Conservation (phyloP, 2,329 filamentous ascomycete genomes). For the Cladosporium sp. region DNA sequence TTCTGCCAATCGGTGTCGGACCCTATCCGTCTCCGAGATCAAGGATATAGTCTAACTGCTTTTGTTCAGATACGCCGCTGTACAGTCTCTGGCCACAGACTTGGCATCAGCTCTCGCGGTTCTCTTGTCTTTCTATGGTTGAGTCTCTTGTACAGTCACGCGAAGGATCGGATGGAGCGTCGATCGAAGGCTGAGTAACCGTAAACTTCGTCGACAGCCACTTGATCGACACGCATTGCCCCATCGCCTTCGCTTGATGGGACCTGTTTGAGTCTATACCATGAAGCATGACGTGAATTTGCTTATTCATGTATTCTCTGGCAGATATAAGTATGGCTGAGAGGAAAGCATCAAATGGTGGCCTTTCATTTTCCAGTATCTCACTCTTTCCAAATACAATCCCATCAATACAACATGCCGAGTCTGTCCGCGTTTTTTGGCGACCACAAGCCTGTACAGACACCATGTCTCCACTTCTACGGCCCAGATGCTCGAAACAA, state of each 20-base stretch:
- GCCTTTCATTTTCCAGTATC: neutral
- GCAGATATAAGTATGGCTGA: neutral
- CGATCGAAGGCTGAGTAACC: neutral
- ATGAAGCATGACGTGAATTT: neutral
- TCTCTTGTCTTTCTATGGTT: neutral
- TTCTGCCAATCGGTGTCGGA: neutral
- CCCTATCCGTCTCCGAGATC: neutral
- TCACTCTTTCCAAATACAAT: neutral
- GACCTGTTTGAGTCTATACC: neutral
- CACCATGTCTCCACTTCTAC: neutral
- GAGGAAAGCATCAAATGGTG: neutral
- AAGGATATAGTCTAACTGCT: neutral
- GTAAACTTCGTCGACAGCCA: neutral
- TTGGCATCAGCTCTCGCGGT: neutral
- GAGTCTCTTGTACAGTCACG: neutral
- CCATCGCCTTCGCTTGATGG: neutral
- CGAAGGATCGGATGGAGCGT: neutral
- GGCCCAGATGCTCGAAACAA: neutral
- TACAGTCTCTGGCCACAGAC: neutral
- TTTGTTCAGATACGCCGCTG: conserved; percentile 9
- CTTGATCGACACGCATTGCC: neutral
- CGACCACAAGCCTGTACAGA: neutral
- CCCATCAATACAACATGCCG: neutral
- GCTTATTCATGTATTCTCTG: neutral
- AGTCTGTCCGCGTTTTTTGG: neutral